Evolutionary conservation across 768 basidiomycete genomes (phyloP).

Genomic region (Trametes gibbosa): DNA sequence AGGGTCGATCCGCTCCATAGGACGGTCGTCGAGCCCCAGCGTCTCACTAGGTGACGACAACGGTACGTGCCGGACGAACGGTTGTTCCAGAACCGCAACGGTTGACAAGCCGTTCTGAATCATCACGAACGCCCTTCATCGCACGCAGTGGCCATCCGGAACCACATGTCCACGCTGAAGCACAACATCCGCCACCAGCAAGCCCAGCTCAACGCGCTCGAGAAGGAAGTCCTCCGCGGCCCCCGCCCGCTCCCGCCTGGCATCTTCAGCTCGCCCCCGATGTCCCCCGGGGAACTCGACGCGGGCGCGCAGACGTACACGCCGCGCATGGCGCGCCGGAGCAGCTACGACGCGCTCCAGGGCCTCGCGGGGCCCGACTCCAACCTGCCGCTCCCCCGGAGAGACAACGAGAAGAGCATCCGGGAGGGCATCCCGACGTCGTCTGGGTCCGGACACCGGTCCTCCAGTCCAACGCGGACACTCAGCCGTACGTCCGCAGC

Average conservation of each 20-base stretch:
- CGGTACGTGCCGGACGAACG: slow-evolving; percentile 45
- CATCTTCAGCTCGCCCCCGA: slow-evolving; percentile 39
- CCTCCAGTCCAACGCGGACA: slow-evolving; percentile 72
- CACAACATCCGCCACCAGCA: slow-evolving; percentile 83
- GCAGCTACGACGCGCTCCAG: slow-evolving; percentile 70
- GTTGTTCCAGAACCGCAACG: not conserved
- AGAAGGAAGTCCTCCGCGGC: slow-evolving; percentile 63
- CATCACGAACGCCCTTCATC: not conserved
- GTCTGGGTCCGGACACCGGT: slow-evolving; percentile 46
- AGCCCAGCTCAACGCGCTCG: slow-evolving; percentile 70
- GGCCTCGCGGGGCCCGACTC: slow-evolving; percentile 77
- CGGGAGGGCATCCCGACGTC: slow-evolving; percentile 67
- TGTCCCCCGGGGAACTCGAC: slow-evolving; percentile 33
- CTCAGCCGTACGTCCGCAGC: slow-evolving; percentile 68
- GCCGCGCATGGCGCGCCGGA: slow-evolving; percentile 53
- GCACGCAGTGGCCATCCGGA: slow-evolving; percentile 65
- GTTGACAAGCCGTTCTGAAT: not conserved
- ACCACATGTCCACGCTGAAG: slow-evolving; percentile 78
- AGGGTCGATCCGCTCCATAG: slow-evolving; percentile 40
- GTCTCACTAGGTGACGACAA: slow-evolving; percentile 55
- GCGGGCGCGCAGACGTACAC: slow-evolving; percentile 24
- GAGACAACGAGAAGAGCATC: slow-evolving; percentile 56
- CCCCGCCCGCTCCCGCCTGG: slow-evolving; percentile 55
- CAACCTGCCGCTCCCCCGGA: slow-evolving; percentile 64
- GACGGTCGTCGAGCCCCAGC: slow-evolving; percentile 53